A percentile compares a stretch with the other conserved stretches of the same genome.
Evolutionary conservation across 2,329 filamentous ascomycete genomes (phyloP).

Genomic region (Fusarium tuaranense): DNA sequence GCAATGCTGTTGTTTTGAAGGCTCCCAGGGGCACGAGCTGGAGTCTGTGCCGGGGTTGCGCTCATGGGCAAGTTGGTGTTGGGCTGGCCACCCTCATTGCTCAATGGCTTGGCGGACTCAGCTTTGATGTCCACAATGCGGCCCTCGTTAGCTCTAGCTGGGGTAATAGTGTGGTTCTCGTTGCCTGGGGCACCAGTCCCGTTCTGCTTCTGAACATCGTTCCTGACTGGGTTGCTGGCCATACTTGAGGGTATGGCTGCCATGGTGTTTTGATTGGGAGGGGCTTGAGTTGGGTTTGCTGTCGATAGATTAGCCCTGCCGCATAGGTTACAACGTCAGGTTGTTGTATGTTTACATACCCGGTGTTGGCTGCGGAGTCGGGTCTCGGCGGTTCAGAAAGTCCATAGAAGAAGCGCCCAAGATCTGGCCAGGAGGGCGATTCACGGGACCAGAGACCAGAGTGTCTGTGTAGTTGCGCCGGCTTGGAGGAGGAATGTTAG

Average conservation of each 20-base stretch:
- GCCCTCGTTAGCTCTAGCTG: neutral
- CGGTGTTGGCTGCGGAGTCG: neutral
- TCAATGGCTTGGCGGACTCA: neutral
- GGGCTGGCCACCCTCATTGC: neutral
- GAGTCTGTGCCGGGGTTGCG: neutral
- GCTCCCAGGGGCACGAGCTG: neutral
- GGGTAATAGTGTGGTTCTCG: neutral
- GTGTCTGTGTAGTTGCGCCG: constrained; percentile 30
- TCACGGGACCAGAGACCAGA: constrained; percentile 14
- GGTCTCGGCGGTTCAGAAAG: constrained; percentile 38
- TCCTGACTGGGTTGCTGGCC: neutral
- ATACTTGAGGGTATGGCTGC: neutral
- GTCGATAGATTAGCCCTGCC: constrained; percentile 2
- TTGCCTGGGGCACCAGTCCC: neutral
- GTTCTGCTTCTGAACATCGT: neutral
- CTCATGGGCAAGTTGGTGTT: neutral
- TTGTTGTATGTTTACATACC: constrained; percentile 11
- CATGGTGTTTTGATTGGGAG: neutral
- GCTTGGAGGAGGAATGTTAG: constrained; percentile 32
- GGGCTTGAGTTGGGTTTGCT: neutral
- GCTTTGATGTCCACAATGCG: neutral
- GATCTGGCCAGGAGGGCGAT: constrained; percentile 23
- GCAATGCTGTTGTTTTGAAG: constrained; percentile 22
- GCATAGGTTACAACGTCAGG: too few species aligned
- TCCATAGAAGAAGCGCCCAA: constrained; percentile 37